phyloP scores from a whole-genome alignment of 805 yeast species.

The Wickerhamiella spandovensis region DNA sequence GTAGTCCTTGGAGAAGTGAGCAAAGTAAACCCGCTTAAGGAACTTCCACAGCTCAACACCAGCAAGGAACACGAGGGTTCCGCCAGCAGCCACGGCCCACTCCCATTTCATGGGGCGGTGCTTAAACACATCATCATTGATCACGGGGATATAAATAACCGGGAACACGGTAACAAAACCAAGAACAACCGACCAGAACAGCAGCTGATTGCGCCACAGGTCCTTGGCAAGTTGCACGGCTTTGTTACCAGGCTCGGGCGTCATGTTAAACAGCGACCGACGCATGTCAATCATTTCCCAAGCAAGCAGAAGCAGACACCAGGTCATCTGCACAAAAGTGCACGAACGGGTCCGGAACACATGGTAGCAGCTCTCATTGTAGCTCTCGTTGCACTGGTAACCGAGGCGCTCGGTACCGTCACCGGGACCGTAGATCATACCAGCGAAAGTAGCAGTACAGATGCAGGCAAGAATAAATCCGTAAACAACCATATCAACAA shows the following conservation, averaged over 20 bases:
- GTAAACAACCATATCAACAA: conserved; percentile 56
- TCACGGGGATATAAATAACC: conserved; percentile 77
- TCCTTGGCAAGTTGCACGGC: conserved; percentile 48
- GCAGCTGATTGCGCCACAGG: conserved; percentile 59
- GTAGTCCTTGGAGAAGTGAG: conserved; percentile 22
- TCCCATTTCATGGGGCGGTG: conserved; percentile 62
- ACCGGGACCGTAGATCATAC: conserved; percentile 55
- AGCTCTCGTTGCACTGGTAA: conserved; percentile 41
- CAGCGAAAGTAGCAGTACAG: conserved; percentile 53
- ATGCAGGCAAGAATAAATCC: conserved; percentile 63
- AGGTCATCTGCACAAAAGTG: conserved; percentile 69
- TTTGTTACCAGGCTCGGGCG: conserved; percentile 49
- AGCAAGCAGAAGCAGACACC: conserved; percentile 71
- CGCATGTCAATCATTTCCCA: conserved; percentile 73
- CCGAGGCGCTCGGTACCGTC: conserved; percentile 45
- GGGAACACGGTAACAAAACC: conserved; percentile 69
- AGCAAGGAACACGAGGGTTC: conserved; percentile 42
- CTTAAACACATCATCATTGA: conserved; percentile 59
- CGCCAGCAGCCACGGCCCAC: conserved; percentile 61
- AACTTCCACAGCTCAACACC: conserved; percentile 59
- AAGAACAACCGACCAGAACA: conserved; percentile 66
- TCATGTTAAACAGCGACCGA: conserved; percentile 57
- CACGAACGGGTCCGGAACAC: conserved; percentile 70
- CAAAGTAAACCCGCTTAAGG: conserved; percentile 43
- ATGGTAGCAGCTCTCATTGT: conserved; percentile 35